These are phyloP conservation scores for Andrographis paniculata DNA, from an alignment of 305 asterid species.

Conservation along the genomic window DNA sequence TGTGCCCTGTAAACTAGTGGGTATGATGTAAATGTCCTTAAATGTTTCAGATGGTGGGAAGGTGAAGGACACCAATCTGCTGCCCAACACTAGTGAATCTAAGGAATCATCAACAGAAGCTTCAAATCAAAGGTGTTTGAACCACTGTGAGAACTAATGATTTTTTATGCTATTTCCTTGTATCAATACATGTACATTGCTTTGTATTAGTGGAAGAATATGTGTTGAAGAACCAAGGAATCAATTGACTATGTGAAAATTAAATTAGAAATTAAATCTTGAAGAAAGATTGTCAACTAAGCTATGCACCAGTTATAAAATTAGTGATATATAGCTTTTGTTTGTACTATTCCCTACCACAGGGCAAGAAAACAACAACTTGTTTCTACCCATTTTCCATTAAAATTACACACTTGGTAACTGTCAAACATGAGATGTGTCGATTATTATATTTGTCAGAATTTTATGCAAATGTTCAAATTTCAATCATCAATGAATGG, in stretches of 20 bases:
- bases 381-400: too few species aligned
- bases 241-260: constrained; percentile 13
- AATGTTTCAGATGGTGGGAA: constrained; percentile 60
- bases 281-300: constrained; percentile 2
- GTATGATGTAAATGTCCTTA: constrained; percentile 20
- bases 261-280: constrained; percentile 1
- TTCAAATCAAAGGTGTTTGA: constrained; percentile 58
- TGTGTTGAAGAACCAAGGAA: constrained; percentile 9
- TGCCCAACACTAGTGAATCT: constrained; percentile 33
- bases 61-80: constrained; percentile 55
- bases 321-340: not conserved
- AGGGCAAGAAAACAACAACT: too few species aligned
- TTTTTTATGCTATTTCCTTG: constrained; percentile 17
- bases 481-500: too few species aligned
- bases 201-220: not conserved
- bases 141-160: constrained; percentile 23
- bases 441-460: too few species aligned
- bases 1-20: constrained; percentile 1
- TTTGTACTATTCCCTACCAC: too few species aligned
- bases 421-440: too few species aligned
- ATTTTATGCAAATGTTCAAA: too few species aligned
- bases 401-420: too few species aligned
- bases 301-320: constrained; percentile 4
- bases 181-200: constrained; percentile 4
- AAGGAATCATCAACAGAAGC: constrained; percentile 42